A percentile compares a stretch with the other conserved stretches of the same genome.
Conservation (phyloP, 352 stramenopile species). For the Pythium periplocum region DNA sequence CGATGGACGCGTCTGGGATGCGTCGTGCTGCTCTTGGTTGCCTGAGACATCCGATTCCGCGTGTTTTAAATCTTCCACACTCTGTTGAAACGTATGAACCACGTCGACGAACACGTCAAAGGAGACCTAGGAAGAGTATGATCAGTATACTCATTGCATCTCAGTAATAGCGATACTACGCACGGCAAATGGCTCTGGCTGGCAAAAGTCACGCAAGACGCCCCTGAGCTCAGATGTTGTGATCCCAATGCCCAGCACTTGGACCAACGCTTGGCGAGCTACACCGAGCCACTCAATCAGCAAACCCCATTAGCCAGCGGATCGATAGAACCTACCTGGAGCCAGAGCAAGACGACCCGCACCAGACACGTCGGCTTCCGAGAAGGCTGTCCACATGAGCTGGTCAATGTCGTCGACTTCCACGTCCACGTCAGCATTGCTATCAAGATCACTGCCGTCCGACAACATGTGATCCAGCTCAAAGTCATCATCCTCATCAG, state of each 20-base stretch:
- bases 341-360: constrained; percentile 37
- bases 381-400: constrained; percentile 64
- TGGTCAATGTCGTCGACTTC: constrained; percentile 61
- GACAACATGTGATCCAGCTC: constrained; percentile 43
- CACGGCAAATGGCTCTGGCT: constrained; percentile 35
- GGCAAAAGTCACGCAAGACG: constrained; percentile 25
- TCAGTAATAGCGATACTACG: constrained; percentile 1
- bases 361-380: constrained; percentile 29
- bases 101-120: constrained; percentile 63
- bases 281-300: no score
- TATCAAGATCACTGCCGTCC: constrained; percentile 41
- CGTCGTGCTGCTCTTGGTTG: no score
- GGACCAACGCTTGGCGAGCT: constrained; percentile 61
- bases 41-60: no score
- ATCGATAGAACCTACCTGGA: constrained; percentile 30
- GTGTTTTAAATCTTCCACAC: no score
- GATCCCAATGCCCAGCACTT: constrained; percentile 54
- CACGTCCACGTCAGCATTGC: constrained; percentile 25
- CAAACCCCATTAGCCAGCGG: no score
- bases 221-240: constrained; percentile 29
- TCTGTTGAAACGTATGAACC: constrained; percentile 22
- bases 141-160: no score
- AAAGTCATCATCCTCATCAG: constrained; percentile 29
- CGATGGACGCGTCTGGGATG: no score
- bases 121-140: constrained; percentile 30